These are phyloP conservation scores for Parietaria judaica DNA, from an alignment of 306 rosid genomes.

Conservation along the genomic window DNA sequence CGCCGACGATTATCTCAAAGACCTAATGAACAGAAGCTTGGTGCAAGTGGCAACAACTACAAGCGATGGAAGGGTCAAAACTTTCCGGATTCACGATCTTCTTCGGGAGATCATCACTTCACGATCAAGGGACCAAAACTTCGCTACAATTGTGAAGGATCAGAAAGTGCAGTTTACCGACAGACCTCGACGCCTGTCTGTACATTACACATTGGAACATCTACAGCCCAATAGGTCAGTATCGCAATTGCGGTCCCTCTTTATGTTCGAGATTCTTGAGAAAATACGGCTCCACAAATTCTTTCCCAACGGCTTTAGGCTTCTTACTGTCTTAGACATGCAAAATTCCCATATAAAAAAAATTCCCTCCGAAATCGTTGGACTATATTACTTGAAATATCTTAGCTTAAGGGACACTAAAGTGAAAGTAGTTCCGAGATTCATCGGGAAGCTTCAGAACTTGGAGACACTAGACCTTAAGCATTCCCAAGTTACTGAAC, in stretches of 20 bases:
- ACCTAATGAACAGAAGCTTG: slow-evolving; percentile 49
- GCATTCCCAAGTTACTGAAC: slow-evolving; percentile 25
- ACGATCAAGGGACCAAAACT: slow-evolving; percentile 56
- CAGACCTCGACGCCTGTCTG: slow-evolving; percentile 46
- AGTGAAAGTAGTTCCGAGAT: slow-evolving; percentile 22
- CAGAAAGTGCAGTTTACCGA: slow-evolving; percentile 32
- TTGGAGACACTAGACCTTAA: slow-evolving; percentile 36
- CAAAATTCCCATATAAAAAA: slow-evolving; percentile 10
- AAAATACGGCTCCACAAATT: slow-evolving; percentile 10
- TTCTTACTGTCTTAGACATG: slow-evolving; percentile 32
- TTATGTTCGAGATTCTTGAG: slow-evolving; percentile 38
- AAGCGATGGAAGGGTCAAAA: slow-evolving; percentile 25
- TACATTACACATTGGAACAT: slow-evolving; percentile 30
- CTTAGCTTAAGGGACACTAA: slow-evolving; percentile 32
- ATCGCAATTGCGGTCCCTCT: slow-evolving; percentile 54
- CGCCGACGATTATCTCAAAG: slow-evolving; percentile 52
- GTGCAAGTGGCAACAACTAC: slow-evolving; percentile 35
- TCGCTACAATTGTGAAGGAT: slow-evolving; percentile 38
- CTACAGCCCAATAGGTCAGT: slow-evolving; percentile 42
- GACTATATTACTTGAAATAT: slow-evolving; percentile 19
- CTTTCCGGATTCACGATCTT: slow-evolving; percentile 43
- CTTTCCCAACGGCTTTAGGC: slow-evolving; percentile 21
- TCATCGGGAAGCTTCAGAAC: slow-evolving; percentile 30
- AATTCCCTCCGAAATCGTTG: slow-evolving; percentile 25
- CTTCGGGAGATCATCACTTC: slow-evolving; percentile 50